Evolutionary conservation across 179 eudicot species (phyloP).

Genomic region (Spinacia oleracea): DNA sequence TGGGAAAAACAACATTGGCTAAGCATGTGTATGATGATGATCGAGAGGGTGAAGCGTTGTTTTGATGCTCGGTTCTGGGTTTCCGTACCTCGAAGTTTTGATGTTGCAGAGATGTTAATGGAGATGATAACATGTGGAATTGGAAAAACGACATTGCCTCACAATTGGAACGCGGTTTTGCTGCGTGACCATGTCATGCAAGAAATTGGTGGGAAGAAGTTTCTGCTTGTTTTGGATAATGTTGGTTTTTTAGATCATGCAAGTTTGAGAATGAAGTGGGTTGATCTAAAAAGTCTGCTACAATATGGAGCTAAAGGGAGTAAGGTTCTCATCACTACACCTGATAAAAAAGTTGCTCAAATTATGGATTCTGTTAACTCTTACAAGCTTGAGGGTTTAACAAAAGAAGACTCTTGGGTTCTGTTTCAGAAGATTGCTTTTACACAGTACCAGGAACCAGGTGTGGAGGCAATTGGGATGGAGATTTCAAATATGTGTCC

Average conservation of each 20-base stretch:
- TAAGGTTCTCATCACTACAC: conserved; percentile 20
- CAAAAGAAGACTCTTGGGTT: conserved; percentile 9
- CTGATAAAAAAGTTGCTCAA: conserved; percentile 1
- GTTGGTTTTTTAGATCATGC: conserved; percentile 5
- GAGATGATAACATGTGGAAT: conserved; percentile 1
- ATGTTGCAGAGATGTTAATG: conserved; percentile 2
- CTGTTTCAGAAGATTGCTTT: conserved; percentile 1
- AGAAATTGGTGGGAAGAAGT: neutral
- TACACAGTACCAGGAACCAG: neutral
- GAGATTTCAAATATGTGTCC: conserved; percentile 14
- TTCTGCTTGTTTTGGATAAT: conserved; percentile 21
- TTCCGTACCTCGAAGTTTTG: neutral
- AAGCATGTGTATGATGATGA: conserved; percentile 9
- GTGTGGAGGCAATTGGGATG: conserved; percentile 1
- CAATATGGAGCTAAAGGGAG: conserved; percentile 1
- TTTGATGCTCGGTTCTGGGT: conserved; percentile 22
- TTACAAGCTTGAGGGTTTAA: neutral
- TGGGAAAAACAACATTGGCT: conserved; percentile 23
- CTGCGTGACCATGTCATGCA: neutral
- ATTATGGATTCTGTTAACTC: neutral
- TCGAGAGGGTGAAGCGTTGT: neutral
- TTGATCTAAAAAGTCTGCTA: neutral
- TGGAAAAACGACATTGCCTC: neutral
- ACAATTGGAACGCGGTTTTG: neutral
- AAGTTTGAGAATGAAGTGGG: neutral